These are phyloP conservation scores for Hura crepitans DNA, from an alignment of 441 rosid genomes.

Conservation along the genomic window DNA sequence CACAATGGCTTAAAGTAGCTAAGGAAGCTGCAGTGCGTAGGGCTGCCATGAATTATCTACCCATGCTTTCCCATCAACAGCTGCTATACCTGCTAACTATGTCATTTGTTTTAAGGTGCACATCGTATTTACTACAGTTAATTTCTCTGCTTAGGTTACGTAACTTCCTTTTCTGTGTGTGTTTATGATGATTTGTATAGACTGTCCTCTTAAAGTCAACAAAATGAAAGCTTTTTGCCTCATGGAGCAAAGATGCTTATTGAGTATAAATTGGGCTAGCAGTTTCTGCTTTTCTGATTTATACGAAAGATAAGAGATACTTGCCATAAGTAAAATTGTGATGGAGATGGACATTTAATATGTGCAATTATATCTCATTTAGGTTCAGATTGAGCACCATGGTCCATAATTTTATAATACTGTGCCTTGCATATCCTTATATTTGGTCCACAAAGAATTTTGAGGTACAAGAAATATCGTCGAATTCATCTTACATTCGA, in stretches of 20 bases:
- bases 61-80: constrained; percentile 99
- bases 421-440: not conserved
- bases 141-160: constrained; percentile 7
- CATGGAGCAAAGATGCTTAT: not conserved
- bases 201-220: not conserved
- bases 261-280: not conserved
- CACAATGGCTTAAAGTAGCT: constrained; percentile 95
- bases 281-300: not conserved
- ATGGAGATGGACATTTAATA: not conserved
- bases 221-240: constrained; percentile 8
- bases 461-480: not conserved
- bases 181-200: constrained; percentile 5
- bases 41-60: constrained; percentile 99
- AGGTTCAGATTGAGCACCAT: not conserved
- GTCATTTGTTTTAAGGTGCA: constrained; percentile 94
- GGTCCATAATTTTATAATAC: not conserved
- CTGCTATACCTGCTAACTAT: constrained; percentile 92
- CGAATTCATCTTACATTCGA: not conserved
- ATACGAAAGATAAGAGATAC: not conserved
- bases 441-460: not conserved
- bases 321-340: not conserved
- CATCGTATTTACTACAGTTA: constrained; percentile 12
- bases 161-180: not conserved
- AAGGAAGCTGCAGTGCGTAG: constrained; percentile 99
- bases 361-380: not conserved